Evolutionary conservation across 129 eudicot genomes (phyloP).

Genomic region (Pittosporum tobira): DNA sequence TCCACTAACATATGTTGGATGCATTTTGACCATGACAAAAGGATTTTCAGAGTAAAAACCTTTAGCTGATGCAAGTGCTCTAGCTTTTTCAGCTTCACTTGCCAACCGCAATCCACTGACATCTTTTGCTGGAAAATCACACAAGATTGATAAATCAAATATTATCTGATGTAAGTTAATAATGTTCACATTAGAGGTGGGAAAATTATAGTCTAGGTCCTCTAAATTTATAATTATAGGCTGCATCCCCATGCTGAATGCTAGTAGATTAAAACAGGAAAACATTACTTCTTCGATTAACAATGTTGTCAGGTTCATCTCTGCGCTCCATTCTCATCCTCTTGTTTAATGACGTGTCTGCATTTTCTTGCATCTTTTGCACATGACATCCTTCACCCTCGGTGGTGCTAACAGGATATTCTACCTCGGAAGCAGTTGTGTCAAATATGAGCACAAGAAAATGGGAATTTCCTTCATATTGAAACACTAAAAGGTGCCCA

Average conservation of each 20-base stretch:
- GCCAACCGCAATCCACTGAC: not conserved
- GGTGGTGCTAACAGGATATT: not conserved
- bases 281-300: too few species aligned
- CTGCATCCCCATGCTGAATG: not conserved
- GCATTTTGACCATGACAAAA: slow-evolving; percentile 6
- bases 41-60: slow-evolving; percentile 16
- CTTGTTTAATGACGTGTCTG: not conserved
- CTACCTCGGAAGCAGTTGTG: slow-evolving; percentile 13
- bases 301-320: too few species aligned
- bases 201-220: not conserved
- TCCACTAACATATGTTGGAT: slow-evolving; percentile 4
- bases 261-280: too few species aligned
- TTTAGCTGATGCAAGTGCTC: slow-evolving; percentile 9
- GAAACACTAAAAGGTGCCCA: slow-evolving; percentile 13
- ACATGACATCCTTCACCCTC: not conserved
- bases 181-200: not conserved
- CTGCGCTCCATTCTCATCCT: too few species aligned
- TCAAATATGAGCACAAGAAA: slow-evolving; percentile 15
- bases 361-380: not conserved
- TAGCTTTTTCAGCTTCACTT: not conserved
- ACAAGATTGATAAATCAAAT: not conserved
- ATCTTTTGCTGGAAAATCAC: not conserved
- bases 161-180: too few species aligned
- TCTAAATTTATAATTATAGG: not conserved
- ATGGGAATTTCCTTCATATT: slow-evolving; percentile 13